Base-by-base conservation (phyloP, 208 protist genomes). In the Porcisia hertigi region DNA sequence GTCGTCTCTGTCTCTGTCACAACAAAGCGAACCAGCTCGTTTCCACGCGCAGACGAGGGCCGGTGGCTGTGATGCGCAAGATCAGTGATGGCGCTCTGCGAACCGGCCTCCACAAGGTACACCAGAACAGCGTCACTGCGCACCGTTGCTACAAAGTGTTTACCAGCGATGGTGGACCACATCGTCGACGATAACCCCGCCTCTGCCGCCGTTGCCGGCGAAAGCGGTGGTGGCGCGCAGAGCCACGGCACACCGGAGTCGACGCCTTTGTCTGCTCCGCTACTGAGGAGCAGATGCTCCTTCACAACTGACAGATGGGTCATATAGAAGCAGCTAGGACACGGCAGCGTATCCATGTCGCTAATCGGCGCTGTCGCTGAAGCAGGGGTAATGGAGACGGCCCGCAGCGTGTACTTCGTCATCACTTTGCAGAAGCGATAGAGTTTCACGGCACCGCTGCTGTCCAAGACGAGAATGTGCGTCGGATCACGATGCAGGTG, bases 391-490 rank as follows among this genome's bases (percentile, higher is more conserved):
- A 95, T 43, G 20, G 83, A 80, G 11, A 76, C 83, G 41, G 79
- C 71, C 58, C 91, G 85, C 58, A 89, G 74, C 63, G 89, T 73
- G 41, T 79, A 73, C 69, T 83, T 86, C 20, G 73, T 67, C 74
- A 95, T 75, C 6, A 92, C 77, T 9, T 80, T 84, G 25, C 85
- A 85, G 55, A 90, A 92, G 39, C 83, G 85, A 30, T 93, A 72
- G 5, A 92, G 52, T 39, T 79, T 83, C 36, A 91, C 71, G 45
- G 64, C 77, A 12, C 88, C 89, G 54, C 43, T 75, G 53, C 77
- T 81, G 49, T 85, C 85, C 20, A 95, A 59, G 9, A 84, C 74
- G 34, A 95, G 36, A 8, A 81, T 59, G 7, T 81, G 83, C 53
- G 71, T 71, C 30, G 83, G 66, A n/a, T 91, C 83, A 39, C 75